Evolutionary conservation across 495 filamentous ascomycete species (phyloP).

Genomic region (Penicillium diatomitis): DNA sequence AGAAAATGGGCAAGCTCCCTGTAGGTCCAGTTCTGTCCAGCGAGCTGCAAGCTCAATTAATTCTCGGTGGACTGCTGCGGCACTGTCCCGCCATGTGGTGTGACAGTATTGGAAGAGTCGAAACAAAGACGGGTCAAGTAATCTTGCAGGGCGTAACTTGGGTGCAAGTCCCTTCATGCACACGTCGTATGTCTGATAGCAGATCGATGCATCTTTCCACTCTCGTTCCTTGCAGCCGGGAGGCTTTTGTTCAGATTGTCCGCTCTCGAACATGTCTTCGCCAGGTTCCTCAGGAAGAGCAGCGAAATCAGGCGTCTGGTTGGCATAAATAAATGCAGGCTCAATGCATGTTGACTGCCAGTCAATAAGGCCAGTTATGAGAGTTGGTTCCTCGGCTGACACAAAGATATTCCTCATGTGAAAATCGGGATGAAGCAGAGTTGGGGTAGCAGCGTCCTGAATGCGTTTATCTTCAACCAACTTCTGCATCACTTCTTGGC

Average conservation of each 20-base stretch:
- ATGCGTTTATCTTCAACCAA: slow-evolving; percentile 22
- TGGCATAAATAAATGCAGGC: slow-evolving; percentile 30
- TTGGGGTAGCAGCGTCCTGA: slow-evolving; percentile 21
- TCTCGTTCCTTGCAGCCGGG: slow-evolving; percentile 6
- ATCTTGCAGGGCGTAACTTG: slow-evolving; percentile 24
- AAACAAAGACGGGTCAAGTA: no score
- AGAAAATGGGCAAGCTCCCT: slow-evolving; percentile 25
- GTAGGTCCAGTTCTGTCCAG: no score
- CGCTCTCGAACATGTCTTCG: slow-evolving; percentile 8
- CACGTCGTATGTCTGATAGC: slow-evolving; percentile 28
- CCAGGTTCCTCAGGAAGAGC: slow-evolving; percentile 1
- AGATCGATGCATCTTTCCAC: slow-evolving; percentile 20
- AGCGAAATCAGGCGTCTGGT: slow-evolving; percentile 28
- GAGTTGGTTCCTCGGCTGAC: slow-evolving; percentile 27
- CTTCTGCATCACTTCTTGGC: slow-evolving; percentile 19
- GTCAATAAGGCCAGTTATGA: slow-evolving; percentile 31
- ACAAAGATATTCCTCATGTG: slow-evolving; percentile 38
- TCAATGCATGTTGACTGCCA: slow-evolving; percentile 33
- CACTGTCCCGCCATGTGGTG: no score
- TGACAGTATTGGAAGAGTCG: no score
- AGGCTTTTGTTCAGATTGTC: neutral
- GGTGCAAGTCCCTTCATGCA: slow-evolving; percentile 25
- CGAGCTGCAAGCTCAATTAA: no score
- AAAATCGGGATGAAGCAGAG: slow-evolving; percentile 30
- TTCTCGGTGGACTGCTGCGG: no score